phyloP scores from a whole-genome alignment of 768 basidiomycete species.

The Dentipellis sp. region DNA sequence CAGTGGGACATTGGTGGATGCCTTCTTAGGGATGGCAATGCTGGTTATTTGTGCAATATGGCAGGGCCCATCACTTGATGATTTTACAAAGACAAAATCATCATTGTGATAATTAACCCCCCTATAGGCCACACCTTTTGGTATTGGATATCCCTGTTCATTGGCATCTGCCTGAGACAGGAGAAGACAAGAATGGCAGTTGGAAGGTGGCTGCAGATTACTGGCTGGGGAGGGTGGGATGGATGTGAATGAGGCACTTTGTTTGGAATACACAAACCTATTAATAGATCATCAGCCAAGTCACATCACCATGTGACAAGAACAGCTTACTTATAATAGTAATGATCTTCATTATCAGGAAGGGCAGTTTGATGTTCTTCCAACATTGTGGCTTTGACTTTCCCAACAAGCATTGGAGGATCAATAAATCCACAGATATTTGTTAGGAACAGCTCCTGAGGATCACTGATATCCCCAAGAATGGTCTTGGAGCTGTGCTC shows the following conservation, averaged over 20 bases:
- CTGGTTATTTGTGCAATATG: conserved; percentile 43
- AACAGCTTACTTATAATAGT: neutral
- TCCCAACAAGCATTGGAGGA: conserved; percentile 35
- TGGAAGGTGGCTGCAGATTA: conserved; percentile 31
- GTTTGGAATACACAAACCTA: conserved; percentile 36
- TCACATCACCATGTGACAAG: neutral
- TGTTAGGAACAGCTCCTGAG: conserved; percentile 58
- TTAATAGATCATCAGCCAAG: neutral
- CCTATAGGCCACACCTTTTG: conserved; percentile 35
- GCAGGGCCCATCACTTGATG: conserved; percentile 36
- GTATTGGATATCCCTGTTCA: conserved; percentile 19
- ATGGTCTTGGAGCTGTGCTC: conserved; percentile 57
- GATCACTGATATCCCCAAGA: conserved; percentile 49
- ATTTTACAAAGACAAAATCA: conserved; percentile 50
- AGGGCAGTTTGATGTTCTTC: neutral
- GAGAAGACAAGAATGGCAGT: conserved; percentile 43
- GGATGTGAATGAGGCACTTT: conserved; percentile 36
- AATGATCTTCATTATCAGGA: too few species aligned
- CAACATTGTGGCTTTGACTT: conserved; percentile 30
- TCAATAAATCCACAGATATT: conserved; percentile 39
- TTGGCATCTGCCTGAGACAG: conserved; percentile 25
- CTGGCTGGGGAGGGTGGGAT: conserved; percentile 21
- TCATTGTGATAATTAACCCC: conserved; percentile 46
- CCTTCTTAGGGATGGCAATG: conserved; percentile 19
- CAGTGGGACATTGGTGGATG: neutral